phyloP scores from a whole-genome alignment of 352 stramenopile genomes.

The Peronosclerospora sorghi region DNA sequence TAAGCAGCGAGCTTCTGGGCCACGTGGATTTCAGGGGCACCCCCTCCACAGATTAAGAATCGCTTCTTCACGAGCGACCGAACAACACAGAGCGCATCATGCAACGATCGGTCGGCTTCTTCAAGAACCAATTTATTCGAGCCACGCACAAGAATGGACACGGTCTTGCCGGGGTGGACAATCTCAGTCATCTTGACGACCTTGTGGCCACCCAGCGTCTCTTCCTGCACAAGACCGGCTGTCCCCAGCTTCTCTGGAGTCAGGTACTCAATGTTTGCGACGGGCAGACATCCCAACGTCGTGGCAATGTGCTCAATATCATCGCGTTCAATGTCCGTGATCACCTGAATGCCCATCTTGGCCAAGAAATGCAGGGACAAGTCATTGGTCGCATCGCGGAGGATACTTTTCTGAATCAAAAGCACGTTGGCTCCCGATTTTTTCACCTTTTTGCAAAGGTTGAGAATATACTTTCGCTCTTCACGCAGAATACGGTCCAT shows the following conservation, averaged over 20 bases:
- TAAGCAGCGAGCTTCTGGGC: constrained; percentile 90
- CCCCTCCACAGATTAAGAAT: constrained; percentile 96
- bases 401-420: constrained; percentile 99
- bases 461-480: constrained; percentile 97
- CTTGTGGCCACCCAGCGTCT: constrained; percentile 92
- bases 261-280: constrained; percentile 98
- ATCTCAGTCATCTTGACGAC: constrained; percentile 99
- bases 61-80: constrained; percentile 97
- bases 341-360: constrained; percentile 99
- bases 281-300: constrained; percentile 92
- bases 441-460: constrained; percentile 97
- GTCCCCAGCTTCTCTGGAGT: constrained; percentile 94
- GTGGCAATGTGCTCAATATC: constrained; percentile 99
- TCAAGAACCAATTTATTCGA: constrained; percentile 98
- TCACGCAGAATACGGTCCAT: constrained; percentile 99
- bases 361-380: constrained; percentile 98
- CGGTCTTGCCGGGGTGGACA: constrained; percentile 90
- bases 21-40: constrained; percentile 95
- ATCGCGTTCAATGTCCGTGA: constrained; percentile 96
- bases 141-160: constrained; percentile 96
- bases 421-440: constrained; percentile 98
- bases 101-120: constrained; percentile 96
- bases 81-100: constrained; percentile 98
- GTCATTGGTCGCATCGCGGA: constrained; percentile 99
- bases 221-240: constrained; percentile 92